Evolutionary conservation across 2,329 filamentous ascomycete species (phyloP), one percentile per base, ranked within the genome.

Genomic region (Capronia coronata): DNA sequence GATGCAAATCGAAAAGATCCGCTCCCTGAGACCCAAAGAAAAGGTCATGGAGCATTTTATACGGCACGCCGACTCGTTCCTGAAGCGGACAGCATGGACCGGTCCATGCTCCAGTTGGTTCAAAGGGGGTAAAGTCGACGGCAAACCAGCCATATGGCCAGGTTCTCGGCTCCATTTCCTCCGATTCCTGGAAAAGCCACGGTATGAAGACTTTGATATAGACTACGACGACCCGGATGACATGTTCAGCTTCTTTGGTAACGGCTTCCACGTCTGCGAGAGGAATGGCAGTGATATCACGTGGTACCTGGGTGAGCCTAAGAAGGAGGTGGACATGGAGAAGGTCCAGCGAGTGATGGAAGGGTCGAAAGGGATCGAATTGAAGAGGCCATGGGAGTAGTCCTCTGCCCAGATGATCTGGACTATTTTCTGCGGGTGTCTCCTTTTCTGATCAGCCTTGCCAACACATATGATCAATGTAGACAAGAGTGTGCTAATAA

Each of bases 191-290:
- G 60, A 63, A 37, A 46, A 58, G 47, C 64, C 65, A 22, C 52
- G 69, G 48, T 71, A 63, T 55, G 69, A 72, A 56, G 70, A 72
- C 57, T 72, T 58, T 54, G 66, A 70, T 29, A 68, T 71, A 30
- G 63, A 65, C 51, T 66, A 68, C 47, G 39, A 50, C 22, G 64
- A 63, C 59, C 61, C 65, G 54, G 61, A 63, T 21, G 70, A 71
- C 54, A 47, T 61, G 39, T 72, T 68, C 56, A 62, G 63, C 3
- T 72, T 68, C 43, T 49, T 72, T 59, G 70, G 70, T 1, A 71
- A 70, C 59, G 69, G 71, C 1, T 74, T 74, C 48, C 50, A 54
- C 39, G 43, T 50, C 23, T 49, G 45, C 43, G 53, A 56, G 40
- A 34, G 35, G 30, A 48, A 56, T 25, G 53, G 50, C 7, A 54